These are phyloP conservation scores for Novymonas esmeraldas DNA, from an alignment of 208 protist species.

Conservation along the genomic window DNA sequence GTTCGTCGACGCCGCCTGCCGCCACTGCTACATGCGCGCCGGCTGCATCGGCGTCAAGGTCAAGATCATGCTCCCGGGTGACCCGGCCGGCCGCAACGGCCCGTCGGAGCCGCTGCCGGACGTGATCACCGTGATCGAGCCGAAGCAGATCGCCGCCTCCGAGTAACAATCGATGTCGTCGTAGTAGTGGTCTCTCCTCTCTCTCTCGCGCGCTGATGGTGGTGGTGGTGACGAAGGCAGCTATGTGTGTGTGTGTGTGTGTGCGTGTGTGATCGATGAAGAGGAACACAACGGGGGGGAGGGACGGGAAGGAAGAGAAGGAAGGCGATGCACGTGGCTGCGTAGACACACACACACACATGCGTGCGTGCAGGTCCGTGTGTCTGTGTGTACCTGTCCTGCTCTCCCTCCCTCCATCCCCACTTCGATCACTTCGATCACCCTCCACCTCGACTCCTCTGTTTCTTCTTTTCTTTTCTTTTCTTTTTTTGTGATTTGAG, in stretches of 20 bases:
- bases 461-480: too few relatives aligned
- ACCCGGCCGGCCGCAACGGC: constrained; percentile 74
- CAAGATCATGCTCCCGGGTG: constrained; percentile 99
- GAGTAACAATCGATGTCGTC: constrained; percentile 12
- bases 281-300: neutral
- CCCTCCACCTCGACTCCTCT: too few relatives aligned
- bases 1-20: constrained; percentile 96
- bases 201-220: too few relatives aligned
- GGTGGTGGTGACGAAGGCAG: too few relatives aligned
- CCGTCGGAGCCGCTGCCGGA: constrained; percentile 72
- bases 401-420: too few relatives aligned
- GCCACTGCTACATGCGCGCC: constrained; percentile 98
- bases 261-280: neutral
- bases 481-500: too few relatives aligned
- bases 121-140: constrained; percentile 73
- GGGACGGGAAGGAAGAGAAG: neutral
- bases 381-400: neutral
- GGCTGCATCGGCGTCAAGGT: constrained; percentile 99
- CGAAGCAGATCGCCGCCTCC: constrained; percentile 33
- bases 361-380: neutral
- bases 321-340: too few relatives aligned
- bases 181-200: too few relatives aligned
- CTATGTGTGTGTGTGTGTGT: neutral
- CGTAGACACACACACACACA: too few relatives aligned
- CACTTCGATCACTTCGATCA: too few relatives aligned